phyloP scores from a whole-genome alignment of 108 stramenopile genomes.

The Cyclotella atomus region DNA sequence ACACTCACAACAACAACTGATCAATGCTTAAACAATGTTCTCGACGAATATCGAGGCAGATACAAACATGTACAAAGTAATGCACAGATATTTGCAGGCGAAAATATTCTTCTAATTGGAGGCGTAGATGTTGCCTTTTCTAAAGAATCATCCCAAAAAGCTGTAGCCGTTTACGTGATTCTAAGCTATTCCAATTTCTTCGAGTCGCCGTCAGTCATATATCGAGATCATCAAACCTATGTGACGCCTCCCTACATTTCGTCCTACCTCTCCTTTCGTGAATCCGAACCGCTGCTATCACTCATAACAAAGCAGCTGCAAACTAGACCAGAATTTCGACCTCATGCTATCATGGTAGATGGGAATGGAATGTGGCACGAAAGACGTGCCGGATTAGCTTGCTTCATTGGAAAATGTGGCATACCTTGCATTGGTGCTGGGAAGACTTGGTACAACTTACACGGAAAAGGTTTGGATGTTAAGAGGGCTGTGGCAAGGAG shows the following conservation, averaged over 20 bases:
- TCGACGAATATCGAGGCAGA: not conserved
- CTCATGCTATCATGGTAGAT: conserved; percentile 57
- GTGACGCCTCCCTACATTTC: conserved; percentile 45
- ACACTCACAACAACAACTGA: not conserved
- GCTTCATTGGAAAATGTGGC: conserved; percentile 60
- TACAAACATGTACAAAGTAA: not conserved
- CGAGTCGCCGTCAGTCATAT: conserved; percentile 33
- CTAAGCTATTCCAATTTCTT: conserved; percentile 28
- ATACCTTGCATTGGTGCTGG: conserved; percentile 74
- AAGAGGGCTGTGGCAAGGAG: conserved; percentile 1
- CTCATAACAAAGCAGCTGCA: conserved; percentile 54
- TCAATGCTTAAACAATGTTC: not conserved
- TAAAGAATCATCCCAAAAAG: conserved; percentile 3
- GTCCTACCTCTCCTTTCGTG: conserved; percentile 73
- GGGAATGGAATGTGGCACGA: conserved; percentile 75
- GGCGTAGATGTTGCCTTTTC: conserved; percentile 74
- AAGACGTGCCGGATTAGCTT: conserved; percentile 68
- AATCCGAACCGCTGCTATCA: conserved; percentile 58
- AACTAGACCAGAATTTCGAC: conserved; percentile 48
- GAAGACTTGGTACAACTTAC: conserved; percentile 60
- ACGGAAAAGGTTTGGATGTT: conserved; percentile 31
- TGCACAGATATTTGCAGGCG: not conserved
- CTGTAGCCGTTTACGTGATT: conserved; percentile 73
- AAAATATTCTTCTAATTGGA: conserved; percentile 49
- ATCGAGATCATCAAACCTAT: conserved; percentile 53